phyloP scores from a whole-genome alignment of 2,329 filamentous ascomycete species.

The Cercospora sp. region DNA sequence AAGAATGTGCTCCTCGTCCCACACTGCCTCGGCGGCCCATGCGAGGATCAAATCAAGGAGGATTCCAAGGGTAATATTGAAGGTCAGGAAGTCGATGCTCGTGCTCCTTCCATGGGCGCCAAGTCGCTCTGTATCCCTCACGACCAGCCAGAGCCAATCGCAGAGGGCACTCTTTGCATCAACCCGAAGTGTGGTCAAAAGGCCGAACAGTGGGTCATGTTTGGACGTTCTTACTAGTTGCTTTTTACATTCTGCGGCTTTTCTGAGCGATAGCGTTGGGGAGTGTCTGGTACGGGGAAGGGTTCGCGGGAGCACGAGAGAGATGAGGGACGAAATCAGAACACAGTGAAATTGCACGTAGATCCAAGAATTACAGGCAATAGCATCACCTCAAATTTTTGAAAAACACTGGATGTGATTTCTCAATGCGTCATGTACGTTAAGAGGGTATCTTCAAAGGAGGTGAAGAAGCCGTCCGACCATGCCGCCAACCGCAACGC shows the following conservation, averaged over 20 bases:
- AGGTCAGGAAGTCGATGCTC: slow-evolving; percentile 66
- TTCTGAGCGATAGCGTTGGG: slow-evolving; percentile 8
- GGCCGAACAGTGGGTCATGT: slow-evolving; percentile 89
- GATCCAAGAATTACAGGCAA: background rate
- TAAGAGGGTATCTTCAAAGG: slow-evolving; percentile 12
- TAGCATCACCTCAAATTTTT: background rate
- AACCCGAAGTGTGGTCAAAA: slow-evolving; percentile 78
- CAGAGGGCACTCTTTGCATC: slow-evolving; percentile 82
- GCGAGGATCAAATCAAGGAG: slow-evolving; percentile 94
- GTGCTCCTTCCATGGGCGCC: slow-evolving; percentile 72
- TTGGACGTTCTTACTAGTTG: slow-evolving; percentile 60
- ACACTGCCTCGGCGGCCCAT: slow-evolving; percentile 79
- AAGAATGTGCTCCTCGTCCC: slow-evolving; percentile 94
- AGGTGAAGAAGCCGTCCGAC: slow-evolving; percentile 7
- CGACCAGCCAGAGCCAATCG: slow-evolving; percentile 74
- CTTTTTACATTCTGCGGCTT: background rate
- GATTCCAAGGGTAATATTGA: slow-evolving; percentile 75
- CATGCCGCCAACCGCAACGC: background rate
- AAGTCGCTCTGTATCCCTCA: slow-evolving; percentile 79
- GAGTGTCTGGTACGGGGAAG: background rate
- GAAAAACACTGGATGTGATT: background rate
- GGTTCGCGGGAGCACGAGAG: background rate
- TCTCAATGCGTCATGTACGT: background rate
- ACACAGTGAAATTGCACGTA: background rate
- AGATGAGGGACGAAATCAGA: background rate